Percentiles rank a stretch among this genome's conserved stretches.
These are phyloP conservation scores for Venturia pyrina DNA, from an alignment of 2,329 filamentous ascomycete genomes.

Conservation along the genomic window DNA sequence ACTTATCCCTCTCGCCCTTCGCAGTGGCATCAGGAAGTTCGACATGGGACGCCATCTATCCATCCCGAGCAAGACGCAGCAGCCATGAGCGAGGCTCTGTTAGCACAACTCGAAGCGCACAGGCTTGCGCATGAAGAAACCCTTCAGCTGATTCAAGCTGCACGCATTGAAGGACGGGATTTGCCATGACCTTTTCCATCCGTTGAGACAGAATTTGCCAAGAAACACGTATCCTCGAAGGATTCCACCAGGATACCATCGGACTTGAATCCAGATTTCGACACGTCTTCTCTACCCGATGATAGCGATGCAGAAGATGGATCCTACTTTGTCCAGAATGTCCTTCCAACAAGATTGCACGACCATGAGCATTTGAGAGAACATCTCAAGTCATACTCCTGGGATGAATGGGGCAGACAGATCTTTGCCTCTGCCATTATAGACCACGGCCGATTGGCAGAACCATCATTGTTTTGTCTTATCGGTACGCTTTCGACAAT, in stretches of 20 bases:
- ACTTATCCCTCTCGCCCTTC: neutral
- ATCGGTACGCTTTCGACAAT: neutral
- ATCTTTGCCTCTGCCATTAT: constrained; percentile 34
- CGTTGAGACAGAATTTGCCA: neutral
- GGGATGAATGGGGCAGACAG: constrained; percentile 30
- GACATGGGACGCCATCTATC: neutral
- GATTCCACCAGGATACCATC: neutral
- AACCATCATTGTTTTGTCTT: constrained; percentile 26
- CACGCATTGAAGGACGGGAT: neutral
- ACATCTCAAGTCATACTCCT: constrained; percentile 34
- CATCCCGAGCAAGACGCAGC: neutral
- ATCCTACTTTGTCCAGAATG: constrained; percentile 27
- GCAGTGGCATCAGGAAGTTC: neutral
- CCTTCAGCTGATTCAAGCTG: neutral
- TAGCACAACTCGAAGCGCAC: neutral
- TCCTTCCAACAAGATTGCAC: constrained; percentile 29
- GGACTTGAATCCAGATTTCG: neutral
- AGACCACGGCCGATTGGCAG: constrained; percentile 34
- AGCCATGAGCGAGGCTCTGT: neutral
- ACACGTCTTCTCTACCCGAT: constrained; percentile 23
- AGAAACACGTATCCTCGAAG: neutral
- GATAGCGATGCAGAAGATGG: constrained; percentile 27
- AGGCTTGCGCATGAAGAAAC: neutral
- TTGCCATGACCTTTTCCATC: neutral
- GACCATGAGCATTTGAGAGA: constrained; percentile 35